phyloP scores from a whole-genome alignment of 78 protist genomes.

The Dictyostelium purpureum region DNA sequence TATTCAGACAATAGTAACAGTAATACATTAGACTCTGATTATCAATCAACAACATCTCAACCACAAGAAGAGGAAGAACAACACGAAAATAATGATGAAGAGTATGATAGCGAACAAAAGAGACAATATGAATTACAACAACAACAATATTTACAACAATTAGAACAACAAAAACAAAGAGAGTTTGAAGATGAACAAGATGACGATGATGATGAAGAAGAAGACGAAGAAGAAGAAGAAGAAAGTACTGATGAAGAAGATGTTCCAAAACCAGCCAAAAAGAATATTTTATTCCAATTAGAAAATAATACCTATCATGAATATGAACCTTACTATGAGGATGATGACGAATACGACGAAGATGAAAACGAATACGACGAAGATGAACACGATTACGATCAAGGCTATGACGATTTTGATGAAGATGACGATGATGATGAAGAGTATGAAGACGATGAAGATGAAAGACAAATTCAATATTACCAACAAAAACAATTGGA shows the following conservation, averaged over 20 bases:
- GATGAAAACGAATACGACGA: not conserved
- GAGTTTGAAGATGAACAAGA: not conserved
- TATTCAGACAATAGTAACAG: not conserved
- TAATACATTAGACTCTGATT: not conserved
- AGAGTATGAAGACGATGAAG: slow-evolving; percentile 32
- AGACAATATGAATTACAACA: not conserved
- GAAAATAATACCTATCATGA: not conserved
- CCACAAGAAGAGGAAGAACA: not conserved
- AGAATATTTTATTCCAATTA: slow-evolving; percentile 64
- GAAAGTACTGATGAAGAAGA: not conserved
- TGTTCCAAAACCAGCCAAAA: not conserved
- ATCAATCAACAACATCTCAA: not conserved
- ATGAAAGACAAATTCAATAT: slow-evolving; percentile 24
- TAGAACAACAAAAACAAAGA: not conserved
- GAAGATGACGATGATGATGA: slow-evolving; percentile 62
- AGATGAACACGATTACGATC: not conserved
- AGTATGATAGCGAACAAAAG: not conserved
- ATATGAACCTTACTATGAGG: slow-evolving; percentile 2
- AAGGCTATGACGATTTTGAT: slow-evolving; percentile 17
- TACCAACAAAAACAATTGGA: slow-evolving; percentile 1
- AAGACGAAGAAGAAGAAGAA: slow-evolving; percentile 37
- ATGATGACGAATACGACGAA: slow-evolving; percentile 13
- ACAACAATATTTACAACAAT: not conserved
- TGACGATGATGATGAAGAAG: slow-evolving; percentile 9
- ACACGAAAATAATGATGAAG: slow-evolving; percentile 2